Conservation (phyloP, 2,329 filamentous ascomycete genomes). For the Diaporthe ilicicola region DNA sequence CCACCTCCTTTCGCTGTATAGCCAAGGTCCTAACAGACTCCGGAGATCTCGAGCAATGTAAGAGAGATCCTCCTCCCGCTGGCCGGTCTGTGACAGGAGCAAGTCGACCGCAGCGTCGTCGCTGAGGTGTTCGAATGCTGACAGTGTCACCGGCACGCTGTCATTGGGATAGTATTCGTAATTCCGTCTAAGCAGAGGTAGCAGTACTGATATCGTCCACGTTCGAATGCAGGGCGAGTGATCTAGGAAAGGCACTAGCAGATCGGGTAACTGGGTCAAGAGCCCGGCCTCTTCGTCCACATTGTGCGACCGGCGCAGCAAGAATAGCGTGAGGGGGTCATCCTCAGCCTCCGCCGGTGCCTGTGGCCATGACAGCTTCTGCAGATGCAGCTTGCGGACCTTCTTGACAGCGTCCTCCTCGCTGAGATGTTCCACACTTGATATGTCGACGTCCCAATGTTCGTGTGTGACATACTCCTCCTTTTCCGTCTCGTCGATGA, state of each 20-base stretch:
- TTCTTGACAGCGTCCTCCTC: slow-evolving; percentile 72
- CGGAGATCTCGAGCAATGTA: slow-evolving; percentile 71
- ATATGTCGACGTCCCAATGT: slow-evolving; percentile 60
- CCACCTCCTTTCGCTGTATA: slow-evolving; percentile 71
- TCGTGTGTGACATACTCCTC: slow-evolving; percentile 52
- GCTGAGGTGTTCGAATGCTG: slow-evolving; percentile 69
- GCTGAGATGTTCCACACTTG: slow-evolving; percentile 64
- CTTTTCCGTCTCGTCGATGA: slow-evolving; percentile 66
- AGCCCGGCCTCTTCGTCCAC: slow-evolving; percentile 79
- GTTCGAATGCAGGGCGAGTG: slow-evolving; percentile 67
- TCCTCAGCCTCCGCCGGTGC: slow-evolving; percentile 56
- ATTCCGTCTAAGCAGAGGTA: slow-evolving; percentile 74
- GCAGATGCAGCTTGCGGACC: slow-evolving; percentile 69
- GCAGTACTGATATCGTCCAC: slow-evolving; percentile 74
- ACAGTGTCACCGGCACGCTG: slow-evolving; percentile 60
- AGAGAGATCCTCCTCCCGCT: slow-evolving; percentile 47
- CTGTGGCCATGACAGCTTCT: slow-evolving; percentile 62
- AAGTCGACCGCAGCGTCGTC: slow-evolving; percentile 67
- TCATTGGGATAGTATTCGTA: slow-evolving; percentile 72
- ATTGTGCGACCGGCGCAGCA: slow-evolving; percentile 72
- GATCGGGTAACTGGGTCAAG: slow-evolving; percentile 70
- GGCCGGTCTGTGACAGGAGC: slow-evolving; percentile 66
- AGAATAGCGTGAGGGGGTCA: slow-evolving; percentile 69
- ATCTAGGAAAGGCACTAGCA: slow-evolving; percentile 74
- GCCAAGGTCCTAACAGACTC: slow-evolving; percentile 76